Base-by-base conservation (phyloP, 1,284 basidiomycete genomes). In the Hemileia vastatrix region DNA sequence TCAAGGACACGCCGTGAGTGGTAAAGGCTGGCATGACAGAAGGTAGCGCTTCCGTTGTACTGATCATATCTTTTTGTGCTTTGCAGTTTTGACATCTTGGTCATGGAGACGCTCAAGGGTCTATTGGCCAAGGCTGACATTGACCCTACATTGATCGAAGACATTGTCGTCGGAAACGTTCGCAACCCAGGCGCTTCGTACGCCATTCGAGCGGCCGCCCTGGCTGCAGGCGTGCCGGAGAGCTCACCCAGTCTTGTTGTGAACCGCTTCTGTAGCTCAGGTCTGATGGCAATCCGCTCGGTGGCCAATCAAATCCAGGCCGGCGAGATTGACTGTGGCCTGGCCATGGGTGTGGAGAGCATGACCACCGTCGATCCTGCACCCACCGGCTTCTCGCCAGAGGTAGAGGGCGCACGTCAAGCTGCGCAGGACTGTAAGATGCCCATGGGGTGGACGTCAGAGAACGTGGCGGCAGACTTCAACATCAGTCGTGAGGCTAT, bases 391-490 rank as follows among this genome's bases (percentile, higher is more conserved):
- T n/a, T n/a, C n/a, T n/a, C n/a, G n/a, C n/a, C n/a, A n/a, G n/a
- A n/a, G n/a, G n/a, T n/a, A n/a, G n/a, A n/a, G n/a, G n/a, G n/a
- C n/a, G n/a, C n/a, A n/a, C n/a, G n/a, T n/a, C n/a, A n/a, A n/a
- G n/a, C n/a, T n/a, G n/a, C n/a, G n/a, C n/a, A n/a, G n/a, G n/a
- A n/a, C n/a, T n/a, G n/a, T n/a, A n/a, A n/a, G n/a, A 75, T 83
- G 76, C 86, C 86, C 23, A 90, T 90, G 88, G 87, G 88, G 6
- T 90, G 88, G 88, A 90, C 89, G 1, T 86, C 87, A 2, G 89
- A 92, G 74, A 86, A 88, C 67, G 83, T 87, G 54, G 87, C 87
- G 9, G 79, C 79, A 57, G 84, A 94, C 62, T 95, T 88, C 77
- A 80, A 84, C 68, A 81, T 96, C 69, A 81, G 86, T 19, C 82